Evolutionary conservation across 2,329 filamentous ascomycete genomes (phyloP).

Genomic region (Aspergillus uvarum): DNA sequence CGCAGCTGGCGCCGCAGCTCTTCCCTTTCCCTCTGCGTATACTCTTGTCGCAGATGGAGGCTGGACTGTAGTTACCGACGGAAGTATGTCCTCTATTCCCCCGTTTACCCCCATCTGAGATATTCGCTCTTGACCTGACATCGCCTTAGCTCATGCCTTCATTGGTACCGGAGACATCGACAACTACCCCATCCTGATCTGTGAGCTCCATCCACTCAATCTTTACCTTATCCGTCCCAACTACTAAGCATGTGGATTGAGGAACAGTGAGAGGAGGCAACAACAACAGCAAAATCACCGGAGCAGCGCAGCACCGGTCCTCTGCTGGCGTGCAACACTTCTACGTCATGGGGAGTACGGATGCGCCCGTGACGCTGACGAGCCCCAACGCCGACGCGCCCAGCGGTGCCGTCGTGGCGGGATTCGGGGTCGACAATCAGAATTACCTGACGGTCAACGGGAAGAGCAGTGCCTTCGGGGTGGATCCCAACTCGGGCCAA

Average conservation of each 20-base stretch:
- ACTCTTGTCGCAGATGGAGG: constrained; percentile 5
- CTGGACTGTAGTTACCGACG: constrained; percentile 1
- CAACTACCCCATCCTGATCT: constrained; percentile 3
- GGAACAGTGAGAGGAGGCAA: constrained; percentile 1
- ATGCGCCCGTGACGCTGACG: background rate
- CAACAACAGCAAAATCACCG: background rate
- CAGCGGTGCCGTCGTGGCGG: constrained; percentile 64
- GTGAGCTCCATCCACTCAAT: background rate
- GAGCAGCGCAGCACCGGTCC: background rate
- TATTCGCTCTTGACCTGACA: background rate
- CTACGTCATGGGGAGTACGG: background rate
- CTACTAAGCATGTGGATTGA: background rate
- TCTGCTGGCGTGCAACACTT: background rate
- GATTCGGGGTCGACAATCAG: background rate
- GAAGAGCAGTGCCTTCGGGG: background rate
- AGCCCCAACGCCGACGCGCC: background rate
- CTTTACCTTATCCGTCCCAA: background rate
- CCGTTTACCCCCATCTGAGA: background rate
- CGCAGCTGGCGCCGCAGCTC: background rate
- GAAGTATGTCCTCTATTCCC: background rate
- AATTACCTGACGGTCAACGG: background rate
- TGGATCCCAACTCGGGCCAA: background rate
- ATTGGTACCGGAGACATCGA: constrained; percentile 3
- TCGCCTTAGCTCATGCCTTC: background rate
- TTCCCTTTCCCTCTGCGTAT: background rate